Percentiles rank a stretch among this genome's conserved stretches.
Evolutionary conservation across 441 rosid genomes (phyloP).

Genomic region (Gossypium laxum): DNA sequence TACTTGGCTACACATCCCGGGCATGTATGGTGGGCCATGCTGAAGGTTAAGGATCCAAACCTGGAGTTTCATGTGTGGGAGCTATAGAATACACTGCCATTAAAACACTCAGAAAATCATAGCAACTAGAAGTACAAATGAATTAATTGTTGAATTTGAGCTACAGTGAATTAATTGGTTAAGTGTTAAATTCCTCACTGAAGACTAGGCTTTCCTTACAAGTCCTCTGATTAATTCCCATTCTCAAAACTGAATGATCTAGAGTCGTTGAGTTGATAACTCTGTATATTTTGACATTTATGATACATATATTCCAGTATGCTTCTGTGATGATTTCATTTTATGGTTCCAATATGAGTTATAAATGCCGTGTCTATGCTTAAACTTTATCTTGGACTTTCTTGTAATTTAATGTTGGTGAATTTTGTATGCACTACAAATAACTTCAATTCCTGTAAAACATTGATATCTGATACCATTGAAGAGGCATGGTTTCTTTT

Average conservation of each 20-base stretch:
- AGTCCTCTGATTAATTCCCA: not conserved
- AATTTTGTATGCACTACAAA: not conserved
- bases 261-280: not conserved
- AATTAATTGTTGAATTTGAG: not conserved
- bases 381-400: not conserved
- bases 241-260: not conserved
- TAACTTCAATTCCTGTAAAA: constrained; percentile 1
- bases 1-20: not conserved
- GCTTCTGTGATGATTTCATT: not conserved
- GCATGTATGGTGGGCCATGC: not conserved
- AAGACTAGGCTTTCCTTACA: constrained; percentile 1
- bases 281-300: not conserved
- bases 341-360: constrained; percentile 2
- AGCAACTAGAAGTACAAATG: not conserved
- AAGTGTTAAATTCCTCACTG: not conserved
- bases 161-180: not conserved
- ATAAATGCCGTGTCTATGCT: not conserved
- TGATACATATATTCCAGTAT: not conserved
- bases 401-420: not conserved
- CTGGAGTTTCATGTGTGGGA: not conserved
- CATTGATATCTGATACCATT: not conserved
- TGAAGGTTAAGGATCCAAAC: not conserved
- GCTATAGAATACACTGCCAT: not conserved
- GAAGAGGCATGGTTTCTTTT: not conserved
- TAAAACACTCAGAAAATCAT: not conserved